These are phyloP conservation scores for Odontarrhena argentea DNA, from an alignment of 345 rosid species.

Conservation along the genomic window DNA sequence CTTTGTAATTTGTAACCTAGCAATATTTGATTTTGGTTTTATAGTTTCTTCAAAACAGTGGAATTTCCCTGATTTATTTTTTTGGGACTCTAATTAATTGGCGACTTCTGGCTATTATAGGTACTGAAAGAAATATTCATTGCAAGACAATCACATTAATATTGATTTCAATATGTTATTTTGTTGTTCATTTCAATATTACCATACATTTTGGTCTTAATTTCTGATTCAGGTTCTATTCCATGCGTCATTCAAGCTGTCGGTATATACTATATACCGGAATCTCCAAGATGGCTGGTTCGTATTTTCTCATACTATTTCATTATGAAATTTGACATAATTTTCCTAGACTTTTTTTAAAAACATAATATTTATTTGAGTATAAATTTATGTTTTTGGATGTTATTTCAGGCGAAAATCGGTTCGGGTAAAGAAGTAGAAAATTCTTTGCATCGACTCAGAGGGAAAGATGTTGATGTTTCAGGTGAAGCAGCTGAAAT, in stretches of 20 bases:
- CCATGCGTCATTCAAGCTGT: constrained; percentile 40
- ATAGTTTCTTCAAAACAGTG: constrained; percentile 38
- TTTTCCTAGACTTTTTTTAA: neutral
- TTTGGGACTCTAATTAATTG: constrained; percentile 42
- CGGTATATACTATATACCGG: constrained; percentile 52
- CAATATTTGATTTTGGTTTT: neutral
- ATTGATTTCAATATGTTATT: neutral
- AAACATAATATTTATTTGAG: too few relatives aligned
- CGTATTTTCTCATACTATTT: constrained; percentile 14
- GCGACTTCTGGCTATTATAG: constrained; percentile 40
- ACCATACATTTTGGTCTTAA: neutral
- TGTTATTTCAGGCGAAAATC: constrained; percentile 46
- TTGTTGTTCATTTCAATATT: constrained; percentile 43
- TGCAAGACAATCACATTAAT: neutral
- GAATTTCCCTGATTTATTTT: constrained; percentile 38
- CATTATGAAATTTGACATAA: neutral
- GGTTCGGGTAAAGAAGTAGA: constrained; percentile 47
- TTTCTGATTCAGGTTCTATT: constrained; percentile 38
- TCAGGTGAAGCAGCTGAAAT: constrained; percentile 55
- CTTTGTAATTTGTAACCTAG: neutral
- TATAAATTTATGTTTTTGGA: neutral
- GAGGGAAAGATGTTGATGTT: constrained; percentile 48
- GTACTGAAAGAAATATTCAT: constrained; percentile 24
- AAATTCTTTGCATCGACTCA: constrained; percentile 45
- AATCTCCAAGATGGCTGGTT: constrained; percentile 62